Evolutionary conservation across 345 rosid species (phyloP).

Genomic region (Corymbia maculata): DNA sequence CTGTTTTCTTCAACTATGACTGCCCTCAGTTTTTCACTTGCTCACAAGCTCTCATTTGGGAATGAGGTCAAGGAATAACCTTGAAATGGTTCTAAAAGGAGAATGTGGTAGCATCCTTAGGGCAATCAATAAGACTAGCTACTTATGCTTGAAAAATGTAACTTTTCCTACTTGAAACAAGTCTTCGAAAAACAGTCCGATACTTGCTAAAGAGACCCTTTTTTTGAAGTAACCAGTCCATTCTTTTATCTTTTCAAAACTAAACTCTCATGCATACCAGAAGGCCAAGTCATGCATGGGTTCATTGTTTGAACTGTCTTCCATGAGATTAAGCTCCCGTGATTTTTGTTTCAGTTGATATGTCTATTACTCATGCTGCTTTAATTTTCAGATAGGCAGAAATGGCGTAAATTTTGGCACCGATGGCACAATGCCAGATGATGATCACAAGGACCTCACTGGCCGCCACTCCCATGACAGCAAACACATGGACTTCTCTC

Average conservation of each 20-base stretch:
- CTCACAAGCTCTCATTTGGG: fast-evolving
- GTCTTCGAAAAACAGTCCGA: fast-evolving
- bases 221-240: background rate
- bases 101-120: no score
- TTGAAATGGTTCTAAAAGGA: no score
- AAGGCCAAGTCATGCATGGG: background rate
- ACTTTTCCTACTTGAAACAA: no score
- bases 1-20: fast-evolving
- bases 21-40: fast-evolving
- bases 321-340: background rate
- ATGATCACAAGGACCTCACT: constrained; percentile 42
- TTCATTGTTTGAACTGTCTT: background rate
- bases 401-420: constrained; percentile 79
- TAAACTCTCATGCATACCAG: background rate
- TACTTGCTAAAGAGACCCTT: no score
- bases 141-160: no score
- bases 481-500: constrained; percentile 54
- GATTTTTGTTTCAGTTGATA: background rate
- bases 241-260: no score
- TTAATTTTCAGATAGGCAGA: background rate
- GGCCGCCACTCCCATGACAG: constrained; percentile 22
- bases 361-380: background rate
- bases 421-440: constrained; percentile 36
- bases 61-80: no score
- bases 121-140: no score